Conservation (phyloP, 768 basidiomycete species). For the Rhodotorula diobovata region DNA sequence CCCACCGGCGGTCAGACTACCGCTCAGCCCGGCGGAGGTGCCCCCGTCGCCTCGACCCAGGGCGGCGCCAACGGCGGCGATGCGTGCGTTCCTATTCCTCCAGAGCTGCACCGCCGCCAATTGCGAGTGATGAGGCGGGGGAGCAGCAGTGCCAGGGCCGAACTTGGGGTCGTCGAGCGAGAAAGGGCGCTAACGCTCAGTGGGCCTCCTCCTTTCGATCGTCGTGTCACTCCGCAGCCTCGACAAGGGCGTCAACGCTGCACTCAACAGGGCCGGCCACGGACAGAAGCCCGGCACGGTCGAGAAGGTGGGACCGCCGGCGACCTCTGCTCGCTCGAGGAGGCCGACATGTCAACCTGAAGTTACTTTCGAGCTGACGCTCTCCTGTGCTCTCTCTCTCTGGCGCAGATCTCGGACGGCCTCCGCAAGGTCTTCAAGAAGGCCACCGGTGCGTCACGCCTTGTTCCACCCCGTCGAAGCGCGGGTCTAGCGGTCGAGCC, state of each 20-base stretch:
- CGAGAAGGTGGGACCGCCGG: constrained; percentile 30
- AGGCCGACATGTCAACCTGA: neutral
- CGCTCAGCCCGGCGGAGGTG: neutral
- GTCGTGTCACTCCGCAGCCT: constrained; percentile 3
- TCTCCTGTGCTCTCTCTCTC: neutral
- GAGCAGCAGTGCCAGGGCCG: too few relatives aligned
- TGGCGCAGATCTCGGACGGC: constrained; percentile 24
- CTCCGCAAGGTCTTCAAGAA: constrained; percentile 29
- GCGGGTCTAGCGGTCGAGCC: too few relatives aligned
- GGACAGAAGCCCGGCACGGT: constrained; percentile 8
- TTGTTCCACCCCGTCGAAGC: too few relatives aligned
- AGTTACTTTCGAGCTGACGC: neutral
- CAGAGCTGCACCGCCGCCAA: too few relatives aligned
- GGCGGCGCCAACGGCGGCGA: neutral
- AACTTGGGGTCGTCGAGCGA: too few relatives aligned
- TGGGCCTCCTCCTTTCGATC: too few relatives aligned
- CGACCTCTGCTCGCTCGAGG: neutral
- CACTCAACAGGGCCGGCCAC: constrained; percentile 11
- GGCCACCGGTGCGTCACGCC: constrained; percentile 8
- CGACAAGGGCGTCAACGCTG: constrained; percentile 28
- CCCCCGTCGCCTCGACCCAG: neutral
- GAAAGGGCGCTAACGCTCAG: too few relatives aligned
- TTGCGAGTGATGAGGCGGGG: too few relatives aligned
- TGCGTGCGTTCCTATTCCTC: neutral
- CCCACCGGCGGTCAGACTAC: too few relatives aligned